Base-by-base conservation (phyloP, 805 yeast species). In the Kazachstania bromeliacearum region DNA sequence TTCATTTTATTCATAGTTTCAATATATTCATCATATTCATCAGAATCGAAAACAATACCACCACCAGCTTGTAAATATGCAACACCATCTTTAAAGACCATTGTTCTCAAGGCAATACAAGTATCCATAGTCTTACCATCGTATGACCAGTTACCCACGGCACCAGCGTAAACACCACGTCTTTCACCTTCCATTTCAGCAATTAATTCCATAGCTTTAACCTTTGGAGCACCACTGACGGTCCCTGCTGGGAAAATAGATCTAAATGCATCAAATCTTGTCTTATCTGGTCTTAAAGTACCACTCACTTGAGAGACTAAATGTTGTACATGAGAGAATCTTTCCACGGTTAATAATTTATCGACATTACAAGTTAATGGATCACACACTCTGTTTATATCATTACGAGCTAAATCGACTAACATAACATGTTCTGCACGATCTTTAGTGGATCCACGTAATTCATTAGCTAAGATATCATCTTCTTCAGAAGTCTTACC, bases 161-260 rank as follows among this genome's bases (percentile, higher is more conserved):
- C 98, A 43, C 98, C 98, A 0, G 99, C 98, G 55, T 92, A 92
- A 7, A 89, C 88, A 31, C 97, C 98, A 55, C 98, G 71, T 53
- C 85, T 85, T 56, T 89, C 97, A 42, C 75, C 71, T 57, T 92
- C 98, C 33, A 89, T 64, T 57, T 85, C 94, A 14, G 83, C 81
- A 49, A 92, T 85, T 30, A 92, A 67, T 60, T 88, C 94, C 97
- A 92, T 92, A 7, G 98, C 98, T 50, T 75, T 77, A 28, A 92
- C 94, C 62, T 92, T 92, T 38, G 99, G 99, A 2, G 99, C 97
- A 27, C 99, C 99, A 38, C 94, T 79, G 9, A 89, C 97, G 2
- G 99, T 92, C 30, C 99, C 99, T 1, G 98, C 98, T 15, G 99
- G 99, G 77, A 92, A 92, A 37, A 92, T 85, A 3, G 96, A 87